phyloP scores from a whole-genome alignment of 1,139 yeast species.

The Zygosaccharomyces sapae region DNA sequence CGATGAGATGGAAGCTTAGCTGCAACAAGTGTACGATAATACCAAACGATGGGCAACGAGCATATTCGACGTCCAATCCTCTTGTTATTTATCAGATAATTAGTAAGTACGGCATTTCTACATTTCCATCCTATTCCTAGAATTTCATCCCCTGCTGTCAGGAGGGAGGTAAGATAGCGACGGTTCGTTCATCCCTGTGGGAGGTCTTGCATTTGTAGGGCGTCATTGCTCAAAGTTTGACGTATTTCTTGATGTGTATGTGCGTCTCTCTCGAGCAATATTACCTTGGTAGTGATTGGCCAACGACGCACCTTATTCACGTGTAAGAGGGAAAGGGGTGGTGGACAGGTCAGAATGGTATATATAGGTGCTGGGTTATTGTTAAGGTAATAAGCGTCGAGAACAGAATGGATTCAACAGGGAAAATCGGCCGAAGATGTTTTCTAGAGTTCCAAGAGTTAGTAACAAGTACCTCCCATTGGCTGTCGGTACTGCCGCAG shows the following conservation, averaged over 20 bases:
- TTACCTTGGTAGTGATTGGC: slow-evolving; percentile 15
- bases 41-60: neutral
- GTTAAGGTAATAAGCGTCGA: too few species aligned
- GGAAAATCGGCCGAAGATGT: slow-evolving; percentile 4
- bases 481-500: slow-evolving; percentile 51
- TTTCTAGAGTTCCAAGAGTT: slow-evolving; percentile 27
- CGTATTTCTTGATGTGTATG: neutral
- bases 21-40: neutral
- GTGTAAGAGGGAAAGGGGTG: slow-evolving; percentile 5
- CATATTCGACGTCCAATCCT: too few species aligned
- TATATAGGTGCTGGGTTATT: neutral
- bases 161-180: too few species aligned
- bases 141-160: too few species aligned
- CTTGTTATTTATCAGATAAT: too few species aligned
- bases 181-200: too few species aligned
- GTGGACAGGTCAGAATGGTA: neutral
- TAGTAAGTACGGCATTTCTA: too few species aligned
- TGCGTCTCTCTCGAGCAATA: slow-evolving; percentile 1
- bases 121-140: too few species aligned
- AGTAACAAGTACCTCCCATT: slow-evolving; percentile 30
- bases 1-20: neutral
- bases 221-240: too few species aligned
- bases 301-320: slow-evolving; percentile 6
- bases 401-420: neutral
- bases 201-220: too few species aligned